Conservation (phyloP, 176 grass and related monocot species). For the Bromus sterilis region DNA sequence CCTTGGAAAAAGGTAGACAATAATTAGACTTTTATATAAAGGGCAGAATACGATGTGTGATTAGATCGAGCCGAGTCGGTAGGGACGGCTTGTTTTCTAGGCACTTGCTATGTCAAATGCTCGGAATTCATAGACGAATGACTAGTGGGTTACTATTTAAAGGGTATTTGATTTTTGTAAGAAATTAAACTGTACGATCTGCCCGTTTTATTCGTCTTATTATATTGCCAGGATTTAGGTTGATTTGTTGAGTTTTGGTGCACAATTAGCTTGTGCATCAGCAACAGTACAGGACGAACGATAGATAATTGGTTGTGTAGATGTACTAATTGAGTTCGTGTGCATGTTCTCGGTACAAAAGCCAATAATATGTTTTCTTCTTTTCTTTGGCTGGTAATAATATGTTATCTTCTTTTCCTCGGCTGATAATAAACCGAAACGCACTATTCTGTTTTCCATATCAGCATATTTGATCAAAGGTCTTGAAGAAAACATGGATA, state of each 20-base stretch:
- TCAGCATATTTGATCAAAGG: no score
- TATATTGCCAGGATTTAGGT: background rate
- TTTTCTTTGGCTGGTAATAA: no score
- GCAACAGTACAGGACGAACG: background rate
- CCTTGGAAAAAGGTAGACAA: constrained; percentile 44
- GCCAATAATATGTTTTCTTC: no score
- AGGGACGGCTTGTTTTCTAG: background rate
- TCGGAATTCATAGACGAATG: background rate
- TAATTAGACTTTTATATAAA: constrained; percentile 36
- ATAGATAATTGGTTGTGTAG: no score
- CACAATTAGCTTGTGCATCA: background rate
- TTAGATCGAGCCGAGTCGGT: constrained; percentile 15
- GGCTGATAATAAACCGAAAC: no score
- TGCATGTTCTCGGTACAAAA: no score
- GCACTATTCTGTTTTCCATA: no score
- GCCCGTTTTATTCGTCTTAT: background rate
- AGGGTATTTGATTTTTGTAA: background rate
- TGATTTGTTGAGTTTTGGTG: background rate
- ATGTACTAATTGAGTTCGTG: no score
- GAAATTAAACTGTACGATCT: background rate
- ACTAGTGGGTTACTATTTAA: background rate
- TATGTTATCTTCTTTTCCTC: no score
- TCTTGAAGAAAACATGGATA: no score
- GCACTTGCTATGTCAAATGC: background rate
- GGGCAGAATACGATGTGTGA: constrained; percentile 34